phyloP scores from a whole-genome alignment of 2,329 filamentous ascomycete species.

The Thelonectria blattea region DNA sequence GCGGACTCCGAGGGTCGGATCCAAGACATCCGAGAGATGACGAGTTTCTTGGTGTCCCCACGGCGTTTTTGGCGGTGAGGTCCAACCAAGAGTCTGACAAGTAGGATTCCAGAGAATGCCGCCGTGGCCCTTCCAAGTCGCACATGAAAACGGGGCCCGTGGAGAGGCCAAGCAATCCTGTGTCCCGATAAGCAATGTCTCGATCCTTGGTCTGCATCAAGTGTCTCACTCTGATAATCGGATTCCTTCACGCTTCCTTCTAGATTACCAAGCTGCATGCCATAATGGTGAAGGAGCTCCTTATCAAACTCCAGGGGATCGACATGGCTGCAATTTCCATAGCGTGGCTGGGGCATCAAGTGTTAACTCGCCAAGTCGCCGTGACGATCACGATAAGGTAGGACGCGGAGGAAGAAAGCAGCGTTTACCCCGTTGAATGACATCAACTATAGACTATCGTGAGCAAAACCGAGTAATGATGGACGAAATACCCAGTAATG shows the following conservation, averaged over 20 bases:
- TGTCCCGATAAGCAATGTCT: slow-evolving; percentile 13
- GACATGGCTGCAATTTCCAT: slow-evolving; percentile 2
- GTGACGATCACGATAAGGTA: slow-evolving; percentile 19
- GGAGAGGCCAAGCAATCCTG: background rate
- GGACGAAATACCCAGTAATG: background rate
- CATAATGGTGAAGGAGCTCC: background rate
- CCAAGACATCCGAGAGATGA: background rate
- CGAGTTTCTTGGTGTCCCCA: background rate
- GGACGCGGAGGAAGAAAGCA: background rate
- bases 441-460: background rate
- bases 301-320: slow-evolving; percentile 13
- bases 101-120: slow-evolving; percentile 3
- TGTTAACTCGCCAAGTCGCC: background rate
- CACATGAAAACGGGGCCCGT: slow-evolving; percentile 8
- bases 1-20: background rate
- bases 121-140: background rate
- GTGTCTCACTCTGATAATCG: slow-evolving; percentile 12
- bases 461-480: background rate
- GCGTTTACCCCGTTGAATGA: slow-evolving; percentile 1
- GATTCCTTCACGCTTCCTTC: background rate
- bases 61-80: slow-evolving; percentile 9
- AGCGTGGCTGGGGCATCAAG: background rate
- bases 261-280: background rate
- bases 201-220: slow-evolving; percentile 2
- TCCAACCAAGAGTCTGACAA: background rate